Evolutionary conservation across 2,329 filamentous ascomycete species (phyloP), one percentile per base, ranked within the genome.

Genomic region (Sclerotinia nivalis): DNA sequence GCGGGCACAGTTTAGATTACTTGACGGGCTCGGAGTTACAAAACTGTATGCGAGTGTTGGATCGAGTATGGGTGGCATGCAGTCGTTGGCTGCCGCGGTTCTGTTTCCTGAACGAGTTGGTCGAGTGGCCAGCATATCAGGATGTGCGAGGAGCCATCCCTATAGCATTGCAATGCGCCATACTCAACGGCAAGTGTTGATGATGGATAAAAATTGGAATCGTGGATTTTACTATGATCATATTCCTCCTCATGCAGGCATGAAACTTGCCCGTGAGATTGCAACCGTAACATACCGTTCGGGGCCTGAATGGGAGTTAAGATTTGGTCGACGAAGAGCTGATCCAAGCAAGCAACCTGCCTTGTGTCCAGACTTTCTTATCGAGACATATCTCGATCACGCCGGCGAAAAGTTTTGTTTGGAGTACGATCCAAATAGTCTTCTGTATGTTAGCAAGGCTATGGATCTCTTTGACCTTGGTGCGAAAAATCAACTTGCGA

Each of bases 111-210:
- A 92, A 52, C 87, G 95, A 47, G 91, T 99, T 3, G 89, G 89
- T 52, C 89, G 91, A 74, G 87, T 99, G 72, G 92, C 93, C 50
- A 95, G 90, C 76, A 96, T 98, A 77, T 96, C 92, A 77, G 96
- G 95, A 18, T 99, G 96, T 80, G 96, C 95, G 0, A 86, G 96
- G 73, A 96, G 92, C 75, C 96, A 99, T 79, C 96, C 96, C 0
- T 99, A 99, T 83, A 97, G 94, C 80, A 97, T 99, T 79, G 96
- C 96, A 47, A 97, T 99, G 95, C 89, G 96, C 68, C 96, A 99
- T 81, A 97, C 95, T 0, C 96, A 99, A 81, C 89, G 96, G 40
- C 96, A 98, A 82, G 96, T 97, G 0, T 86, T 99, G 61, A 98
- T 99, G 94, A 97, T 97, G 91, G 96, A 99, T 77, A 93, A 94